phyloP scores from a whole-genome alignment of 768 basidiomycete genomes.

The Boletellus ananiceps region DNA sequence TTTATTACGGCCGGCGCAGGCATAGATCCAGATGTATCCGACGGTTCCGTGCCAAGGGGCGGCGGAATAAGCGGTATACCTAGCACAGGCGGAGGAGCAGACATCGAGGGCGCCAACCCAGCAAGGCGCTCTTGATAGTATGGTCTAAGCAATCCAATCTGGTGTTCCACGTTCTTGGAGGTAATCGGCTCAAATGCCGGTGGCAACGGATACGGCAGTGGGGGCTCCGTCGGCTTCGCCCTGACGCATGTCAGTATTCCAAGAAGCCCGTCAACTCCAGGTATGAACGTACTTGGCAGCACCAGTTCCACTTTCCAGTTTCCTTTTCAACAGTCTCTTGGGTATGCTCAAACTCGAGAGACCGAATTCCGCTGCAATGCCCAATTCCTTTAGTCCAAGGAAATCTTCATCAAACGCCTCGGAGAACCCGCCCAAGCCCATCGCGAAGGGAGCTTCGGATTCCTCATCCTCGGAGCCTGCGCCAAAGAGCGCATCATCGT shows the following conservation, averaged over 20 bases:
- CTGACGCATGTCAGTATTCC: constrained; percentile 31
- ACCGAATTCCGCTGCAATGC: constrained; percentile 83
- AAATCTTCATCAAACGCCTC: constrained; percentile 90
- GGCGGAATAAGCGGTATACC: constrained; percentile 17
- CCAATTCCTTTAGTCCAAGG: constrained; percentile 81
- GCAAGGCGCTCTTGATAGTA: constrained; percentile 65
- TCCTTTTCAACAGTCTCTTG: constrained; percentile 66
- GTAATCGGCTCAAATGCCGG: constrained; percentile 74
- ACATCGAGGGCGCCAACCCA: constrained; percentile 32
- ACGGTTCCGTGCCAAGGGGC: constrained; percentile 1
- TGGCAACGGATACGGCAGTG: constrained; percentile 81
- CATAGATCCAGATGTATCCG: background rate
- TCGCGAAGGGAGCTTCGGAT: constrained; percentile 60
- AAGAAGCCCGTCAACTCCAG: background rate
- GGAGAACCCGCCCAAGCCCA: constrained; percentile 76
- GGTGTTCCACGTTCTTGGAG: constrained; percentile 58
- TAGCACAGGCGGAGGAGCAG: constrained; percentile 16
- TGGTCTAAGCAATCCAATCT: constrained; percentile 79
- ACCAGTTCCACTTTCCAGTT: constrained; percentile 40
- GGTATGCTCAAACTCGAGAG: constrained; percentile 76
- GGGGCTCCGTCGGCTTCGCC: constrained; percentile 66
- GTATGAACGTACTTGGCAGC: constrained; percentile 45
- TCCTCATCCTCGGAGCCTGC: constrained; percentile 53
- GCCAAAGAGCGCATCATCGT: constrained; percentile 49
- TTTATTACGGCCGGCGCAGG: constrained; percentile 24